Base-by-base conservation (phyloP, 306 rosid genomes). In the Pterocarpus santalinus region DNA sequence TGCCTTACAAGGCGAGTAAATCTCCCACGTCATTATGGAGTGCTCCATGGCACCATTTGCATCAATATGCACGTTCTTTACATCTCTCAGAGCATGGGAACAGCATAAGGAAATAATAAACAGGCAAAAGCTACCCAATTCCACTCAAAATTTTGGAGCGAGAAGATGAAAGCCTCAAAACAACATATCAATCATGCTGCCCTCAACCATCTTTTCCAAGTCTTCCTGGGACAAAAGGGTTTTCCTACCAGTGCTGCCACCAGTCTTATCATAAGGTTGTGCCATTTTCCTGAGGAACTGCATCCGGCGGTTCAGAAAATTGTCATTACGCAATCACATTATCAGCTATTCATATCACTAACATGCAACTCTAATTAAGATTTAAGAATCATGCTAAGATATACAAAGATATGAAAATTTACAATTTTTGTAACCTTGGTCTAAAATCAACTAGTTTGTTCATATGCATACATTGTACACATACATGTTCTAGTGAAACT, bases 201-300 rank as follows among this genome's bases (percentile, higher is more conserved):
- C 87, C 39, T 84, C 91, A 34, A 82, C 83, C 88, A 87, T 88
- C 85, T 90, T 90, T 85, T 93, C 93, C 83, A 95, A 75, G 80
- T 95, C 97, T 71, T 91, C 91, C 76, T 91, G 94, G 65, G 97
- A 95, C 67, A 93, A 73, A 12, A 93, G 82, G 63, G 97, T 95
- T 86, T 93, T 95, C 86, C 44, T 85, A 69, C 97, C 91, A 2
- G 85, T 80, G 76, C 90, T 76, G 76, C 90, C 80, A 8, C 97
- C 99, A 8, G 92, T 89, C 88, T 89, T 95, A 28, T 95, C 99
- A 81, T 95, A 91, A 33, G 97, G 97, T 61, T 92, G 97, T 28
- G 99, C 97, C 97, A 95, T 95, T 84, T 93, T 95, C 89, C 94
- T 88, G 30, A 95, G 97, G 74, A 93, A 93, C 97, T 95, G 97